Base-by-base conservation (phyloP, 2,329 filamentous ascomycete species). In the Leptographium radiaticola region DNA sequence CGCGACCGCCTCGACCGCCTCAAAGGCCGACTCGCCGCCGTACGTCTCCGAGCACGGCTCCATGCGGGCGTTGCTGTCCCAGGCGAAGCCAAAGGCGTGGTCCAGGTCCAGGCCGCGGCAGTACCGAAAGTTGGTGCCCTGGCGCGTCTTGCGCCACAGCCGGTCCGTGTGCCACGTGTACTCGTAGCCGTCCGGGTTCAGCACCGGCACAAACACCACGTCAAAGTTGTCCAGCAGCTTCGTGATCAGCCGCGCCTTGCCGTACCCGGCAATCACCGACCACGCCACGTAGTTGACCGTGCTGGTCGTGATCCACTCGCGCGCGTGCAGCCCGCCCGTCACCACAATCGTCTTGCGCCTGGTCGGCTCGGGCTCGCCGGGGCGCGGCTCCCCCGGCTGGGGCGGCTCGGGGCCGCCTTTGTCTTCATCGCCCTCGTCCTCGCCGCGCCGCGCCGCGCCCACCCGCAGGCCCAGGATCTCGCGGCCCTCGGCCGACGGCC, bases 261-360 rank as follows among this genome's bases (percentile, higher is more conserved):
- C 87, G 66, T 91, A 94, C 6, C 82, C 80, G 1, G 86, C 90
- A 62, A 95, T 87, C 49, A 97, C 76, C 16, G 81, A 87, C 79
- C 93, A 95, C 11, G 91, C 89, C 34, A 95, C 72, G 62, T 95
- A 97, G 62, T 86, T 94, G 52, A 94, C 88, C 0, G 89, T 95
- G 62, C 85, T 93, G 1, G 86, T 89, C 48, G 89, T 88, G 59
- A 98, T 95, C 93, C 93, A 98, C 73, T 98, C 93, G 40, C 93
- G 81, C 4, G 90, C 91, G 67, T 97, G 93, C n/a, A 87, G 76
- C 49, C 91, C 91, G 53, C 89, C 93, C 5, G 83, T 83, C 20
- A 98, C 74, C 51, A 62, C 58, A 16, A 68, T 66, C 2, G 66
- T 65, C 56, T 67, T 51, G 16, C 45, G 31, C 49, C 36, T 51